phyloP scores from a whole-genome alignment of 306 rosid species.

The Biancaea sappan region DNA sequence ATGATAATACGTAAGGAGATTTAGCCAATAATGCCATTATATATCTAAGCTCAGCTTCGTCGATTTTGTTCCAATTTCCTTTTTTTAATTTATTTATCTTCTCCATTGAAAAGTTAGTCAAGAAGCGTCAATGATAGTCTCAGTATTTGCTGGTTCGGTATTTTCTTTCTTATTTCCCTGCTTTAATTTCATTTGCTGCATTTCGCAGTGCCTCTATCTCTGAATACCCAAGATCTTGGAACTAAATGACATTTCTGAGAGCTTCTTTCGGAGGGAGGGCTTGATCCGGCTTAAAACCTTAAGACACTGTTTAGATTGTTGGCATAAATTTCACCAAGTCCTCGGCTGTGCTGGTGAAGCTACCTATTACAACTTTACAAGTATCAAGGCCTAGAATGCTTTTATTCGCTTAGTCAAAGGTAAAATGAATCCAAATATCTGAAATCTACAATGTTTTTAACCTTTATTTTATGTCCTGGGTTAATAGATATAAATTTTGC shows the following conservation, averaged over 20 bases:
- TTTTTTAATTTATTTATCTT: not conserved
- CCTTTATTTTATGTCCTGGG: not conserved
- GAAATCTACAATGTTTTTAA: not conserved
- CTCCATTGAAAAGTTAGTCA: not conserved
- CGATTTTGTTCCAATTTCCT: not conserved
- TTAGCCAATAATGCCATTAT: not conserved
- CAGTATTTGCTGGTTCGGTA: conserved; percentile 33
- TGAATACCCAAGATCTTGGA: conserved; percentile 50
- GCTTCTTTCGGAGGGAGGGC: conserved; percentile 30
- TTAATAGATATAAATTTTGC: not conserved
- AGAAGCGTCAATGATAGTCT: not conserved
- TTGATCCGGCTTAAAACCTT: conserved; percentile 49
- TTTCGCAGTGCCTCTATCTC: conserved; percentile 38
- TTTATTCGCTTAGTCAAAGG: conserved; percentile 27
- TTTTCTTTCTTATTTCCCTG: not conserved
- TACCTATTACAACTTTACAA: conserved; percentile 7
- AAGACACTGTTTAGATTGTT: not conserved
- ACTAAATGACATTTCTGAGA: conserved; percentile 33
- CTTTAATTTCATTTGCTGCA: conserved; percentile 29
- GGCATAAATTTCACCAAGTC: not conserved
- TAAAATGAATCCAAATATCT: not conserved
- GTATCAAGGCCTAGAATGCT: not conserved
- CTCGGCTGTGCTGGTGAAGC: conserved; percentile 11
- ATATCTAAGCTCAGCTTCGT: not conserved
- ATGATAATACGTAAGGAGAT: not conserved